Evolutionary conservation across 148 eudicot species (phyloP).

Genomic region (Camellia lanceoleosa): DNA sequence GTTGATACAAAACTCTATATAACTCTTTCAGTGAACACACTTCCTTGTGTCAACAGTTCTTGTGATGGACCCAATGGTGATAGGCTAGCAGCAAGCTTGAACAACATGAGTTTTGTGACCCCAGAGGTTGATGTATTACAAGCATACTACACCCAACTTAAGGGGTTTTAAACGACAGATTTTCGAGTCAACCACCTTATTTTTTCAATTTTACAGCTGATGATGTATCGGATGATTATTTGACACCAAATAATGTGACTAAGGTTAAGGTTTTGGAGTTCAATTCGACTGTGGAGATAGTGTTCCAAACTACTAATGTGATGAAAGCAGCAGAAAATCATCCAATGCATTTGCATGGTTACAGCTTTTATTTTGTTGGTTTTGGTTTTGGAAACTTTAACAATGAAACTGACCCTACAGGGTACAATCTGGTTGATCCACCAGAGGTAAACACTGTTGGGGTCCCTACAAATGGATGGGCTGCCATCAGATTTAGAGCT

Average conservation of each 20-base stretch:
- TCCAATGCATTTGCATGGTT: constrained; percentile 30
- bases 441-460: constrained; percentile 22
- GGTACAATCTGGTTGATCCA: constrained; percentile 27
- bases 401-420: neutral
- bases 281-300: constrained; percentile 22
- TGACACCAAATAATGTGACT: constrained; percentile 9
- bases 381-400: constrained; percentile 20
- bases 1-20: neutral
- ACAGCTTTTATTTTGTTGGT: constrained; percentile 25
- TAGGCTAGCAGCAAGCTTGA: constrained; percentile 16
- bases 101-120: constrained; percentile 21
- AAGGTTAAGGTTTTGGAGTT: constrained; percentile 17
- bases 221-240: neutral
- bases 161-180: constrained; percentile 8
- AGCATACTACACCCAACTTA: constrained; percentile 16
- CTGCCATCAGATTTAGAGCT: constrained; percentile 28
- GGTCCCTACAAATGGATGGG: constrained; percentile 30
- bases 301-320: constrained; percentile 26
- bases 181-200: constrained; percentile 12
- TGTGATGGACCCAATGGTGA: constrained; percentile 19
- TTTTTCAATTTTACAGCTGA: constrained; percentile 15
- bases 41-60: neutral
- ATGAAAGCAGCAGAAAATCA: constrained; percentile 23
- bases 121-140: constrained; percentile 18
- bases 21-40: constrained; percentile 4